Base-by-base conservation (phyloP, 2,329 filamentous ascomycete genomes). In the Camptophora hylomeconis region DNA sequence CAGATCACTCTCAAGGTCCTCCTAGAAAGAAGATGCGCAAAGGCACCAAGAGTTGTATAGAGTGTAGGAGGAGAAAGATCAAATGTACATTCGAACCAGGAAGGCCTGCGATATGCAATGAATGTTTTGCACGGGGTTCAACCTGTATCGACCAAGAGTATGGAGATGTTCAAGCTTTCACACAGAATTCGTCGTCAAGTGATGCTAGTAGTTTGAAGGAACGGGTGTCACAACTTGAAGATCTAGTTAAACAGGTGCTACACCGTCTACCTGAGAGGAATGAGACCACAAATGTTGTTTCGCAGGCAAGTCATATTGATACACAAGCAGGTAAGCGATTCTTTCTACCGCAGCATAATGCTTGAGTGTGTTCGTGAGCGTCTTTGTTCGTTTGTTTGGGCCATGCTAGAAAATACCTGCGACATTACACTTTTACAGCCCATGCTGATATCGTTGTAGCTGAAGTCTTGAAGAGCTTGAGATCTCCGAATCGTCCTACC, bases 11-110 rank as follows among this genome's bases (percentile, higher is more conserved):
- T 7, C 44, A 51, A 24, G 53, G 44, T 1, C 54, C 49, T 3
- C 45, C 52, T n/a, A 49, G 49, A 18, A 58, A 58, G 42, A 57
- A 48, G 36, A 57, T 59, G 53, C 44, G 56, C 24, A 59, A 58
- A 24, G 56, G 56, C 12, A 59, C 56, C 13, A 57, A 52, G 35
- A 58, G 54, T 35, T 59, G 56, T 40, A 41, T 45, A 26, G 55
- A 58, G 45, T 59, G 56, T 52, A 45, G 56, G 22, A 48, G 55
- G 30, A 50, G 56, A 21, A 59, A 59, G 35, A 58, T 58, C 32
- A 54, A 54, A 32, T 59, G 56, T 33, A 57, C 51, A n/a, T 56
- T 50, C 22, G 45, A 49, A 26, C 31, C 47, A 9, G 46, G 48
- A 25, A 41, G 49, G 18, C 43, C 46, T 4, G 47, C 45, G 12